Evolutionary conservation across 208 protist genomes (phyloP).

Genomic region (Leishmania amazonensis): DNA sequence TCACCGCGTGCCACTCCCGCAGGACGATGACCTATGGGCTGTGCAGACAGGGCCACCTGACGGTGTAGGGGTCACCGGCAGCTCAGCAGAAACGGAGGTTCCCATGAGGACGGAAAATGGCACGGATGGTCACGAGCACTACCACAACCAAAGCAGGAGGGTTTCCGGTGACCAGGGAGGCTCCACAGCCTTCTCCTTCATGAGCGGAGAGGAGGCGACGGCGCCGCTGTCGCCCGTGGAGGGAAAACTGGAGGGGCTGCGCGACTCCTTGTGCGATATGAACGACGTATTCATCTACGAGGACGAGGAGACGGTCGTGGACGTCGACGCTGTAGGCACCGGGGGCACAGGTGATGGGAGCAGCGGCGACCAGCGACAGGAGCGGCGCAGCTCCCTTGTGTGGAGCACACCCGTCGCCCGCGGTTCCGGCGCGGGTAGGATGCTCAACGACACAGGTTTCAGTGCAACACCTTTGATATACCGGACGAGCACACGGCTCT

Average conservation of each 20-base stretch:
- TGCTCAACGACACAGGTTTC: conserved; percentile 12
- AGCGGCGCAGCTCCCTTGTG: conserved; percentile 31
- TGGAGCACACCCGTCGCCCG: conserved; percentile 30
- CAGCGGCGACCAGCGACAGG: conserved; percentile 4
- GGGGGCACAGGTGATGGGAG: background rate
- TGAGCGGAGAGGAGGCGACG: background rate
- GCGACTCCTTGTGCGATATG: conserved; percentile 39
- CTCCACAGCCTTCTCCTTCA: background rate
- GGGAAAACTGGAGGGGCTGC: background rate
- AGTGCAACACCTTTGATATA: conserved; percentile 28
- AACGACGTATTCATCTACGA: conserved; percentile 62
- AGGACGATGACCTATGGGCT: background rate
- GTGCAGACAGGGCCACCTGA: background rate
- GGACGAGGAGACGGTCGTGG: conserved; percentile 30
- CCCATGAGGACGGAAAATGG: background rate
- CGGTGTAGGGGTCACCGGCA: background rate
- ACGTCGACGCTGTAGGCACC: background rate
- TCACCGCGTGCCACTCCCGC: background rate
- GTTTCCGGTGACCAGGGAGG: background rate
- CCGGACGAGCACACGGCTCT: conserved; percentile 25
- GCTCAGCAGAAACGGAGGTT: background rate
- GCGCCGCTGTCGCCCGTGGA: background rate
- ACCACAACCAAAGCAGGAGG: background rate
- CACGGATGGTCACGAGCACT: background rate
- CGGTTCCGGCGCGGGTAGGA: conserved; percentile 5